Evolutionary conservation across 2,329 filamentous ascomycete species (phyloP), one percentile per base, ranked within the genome.

Genomic region (Colletotrichum costaricense): DNA sequence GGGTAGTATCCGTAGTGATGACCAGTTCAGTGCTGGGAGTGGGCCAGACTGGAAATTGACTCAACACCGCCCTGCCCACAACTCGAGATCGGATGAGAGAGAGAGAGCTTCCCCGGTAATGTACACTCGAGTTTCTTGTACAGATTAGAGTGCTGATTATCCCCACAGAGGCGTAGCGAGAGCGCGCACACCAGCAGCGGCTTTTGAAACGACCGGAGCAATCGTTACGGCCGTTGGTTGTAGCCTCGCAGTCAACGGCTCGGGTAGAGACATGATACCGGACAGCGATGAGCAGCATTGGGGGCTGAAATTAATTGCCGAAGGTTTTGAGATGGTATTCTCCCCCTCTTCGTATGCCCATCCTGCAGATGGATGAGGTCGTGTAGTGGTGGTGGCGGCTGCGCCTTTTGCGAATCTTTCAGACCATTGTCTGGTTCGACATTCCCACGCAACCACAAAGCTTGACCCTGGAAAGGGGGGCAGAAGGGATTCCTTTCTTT

Each of bases 141-240:
- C 60, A 64, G 54, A 60, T 70, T 56, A 62, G 56, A 66, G 60
- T 70, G 70, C 70, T 73, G 55, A 70, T 73, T 73, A 57, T 73
- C 55, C 63, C 55, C 60, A 73, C 67, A 70, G 59, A 65, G 54
- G 66, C 66, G 59, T 70, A 57, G 55, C 66, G 33, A 69, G 33
- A 30, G 42, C n/a, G 70, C 24, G 33, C 56, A 55, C 56, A 49
- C 55, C 67, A 70, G 49, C 58, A 30, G 55, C 70, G 66, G 67
- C 67, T 62, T 69, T 66, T 22, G 67, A 73, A 62, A 65, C 55
- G 28, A 8, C 49, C 49, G 35, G 49, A 65, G 60, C 35, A 49
- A 30, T 66, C 60, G 30, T 73, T 70, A 73, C 70, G 70, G 67
- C 70, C 70, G 56, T 73, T 73, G 62, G 63, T 35, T 60, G 60